Percentiles rank a stretch among this genome's conserved stretches.
Evolutionary conservation across 176 grass and related monocot genomes (phyloP).

Genomic region (Pontederia paniculata): DNA sequence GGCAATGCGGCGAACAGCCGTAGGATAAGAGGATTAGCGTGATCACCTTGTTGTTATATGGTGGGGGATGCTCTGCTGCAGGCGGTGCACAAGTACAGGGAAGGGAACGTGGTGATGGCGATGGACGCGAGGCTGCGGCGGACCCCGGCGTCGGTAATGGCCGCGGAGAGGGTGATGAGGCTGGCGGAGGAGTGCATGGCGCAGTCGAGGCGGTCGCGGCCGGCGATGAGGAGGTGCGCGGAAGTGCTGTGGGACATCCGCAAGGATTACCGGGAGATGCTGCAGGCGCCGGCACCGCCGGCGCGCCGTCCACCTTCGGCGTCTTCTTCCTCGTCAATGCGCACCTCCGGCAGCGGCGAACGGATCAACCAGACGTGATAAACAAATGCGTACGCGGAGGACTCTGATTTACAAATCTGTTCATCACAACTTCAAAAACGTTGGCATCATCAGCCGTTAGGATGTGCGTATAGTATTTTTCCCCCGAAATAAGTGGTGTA

Average conservation of each 20-base stretch:
- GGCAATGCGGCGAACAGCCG: no score
- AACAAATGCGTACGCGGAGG: no score
- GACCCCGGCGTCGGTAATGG: constrained; percentile 39
- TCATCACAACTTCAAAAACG: no score
- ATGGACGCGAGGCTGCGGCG: constrained; percentile 77
- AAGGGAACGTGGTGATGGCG: constrained; percentile 52
- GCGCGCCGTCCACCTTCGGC: no score
- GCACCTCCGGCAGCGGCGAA: no score
- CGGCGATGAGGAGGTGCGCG: constrained; percentile 55
- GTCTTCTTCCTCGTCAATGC: no score
- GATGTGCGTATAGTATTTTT: no score
- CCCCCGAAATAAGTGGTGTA: no score
- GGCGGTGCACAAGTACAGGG: constrained; percentile 56
- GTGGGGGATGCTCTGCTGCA: constrained; percentile 1
- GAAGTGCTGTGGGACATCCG: constrained; percentile 77
- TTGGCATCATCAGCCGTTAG: no score
- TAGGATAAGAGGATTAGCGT: neutral
- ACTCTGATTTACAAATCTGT: no score
- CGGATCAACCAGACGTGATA: no score
- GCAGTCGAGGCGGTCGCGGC: constrained; percentile 43
- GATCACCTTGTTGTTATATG: neutral
- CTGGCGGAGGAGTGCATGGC: constrained; percentile 62
- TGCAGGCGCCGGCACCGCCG: neutral
- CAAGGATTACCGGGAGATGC: constrained; percentile 49
- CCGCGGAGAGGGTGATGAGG: constrained; percentile 50